phyloP scores from a whole-genome alignment of 441 rosid genomes.

The Francoa sonchifolia region DNA sequence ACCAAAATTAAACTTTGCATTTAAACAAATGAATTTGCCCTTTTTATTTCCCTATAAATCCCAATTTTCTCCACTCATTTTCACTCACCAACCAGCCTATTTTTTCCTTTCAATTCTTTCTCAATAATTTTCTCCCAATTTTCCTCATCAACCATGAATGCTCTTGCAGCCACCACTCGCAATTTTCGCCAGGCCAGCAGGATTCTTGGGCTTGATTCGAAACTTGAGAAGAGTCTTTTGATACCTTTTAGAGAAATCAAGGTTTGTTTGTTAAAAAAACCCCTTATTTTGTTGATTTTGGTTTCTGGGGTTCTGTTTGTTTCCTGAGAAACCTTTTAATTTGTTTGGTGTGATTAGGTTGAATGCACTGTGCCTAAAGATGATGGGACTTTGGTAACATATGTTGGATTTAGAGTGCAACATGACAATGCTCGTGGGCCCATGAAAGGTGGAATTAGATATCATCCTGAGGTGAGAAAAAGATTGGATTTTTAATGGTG shows the following conservation, averaged over 20 bases:
- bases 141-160: slow-evolving; percentile 43
- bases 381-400: slow-evolving; percentile 18
- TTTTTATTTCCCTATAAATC: too few relatives aligned
- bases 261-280: too few relatives aligned
- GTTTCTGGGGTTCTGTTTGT: slow-evolving; percentile 1
- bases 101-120: too few relatives aligned
- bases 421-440: slow-evolving; percentile 24
- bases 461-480: slow-evolving; percentile 17
- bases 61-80: too few relatives aligned
- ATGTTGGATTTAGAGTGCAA: slow-evolving; percentile 21
- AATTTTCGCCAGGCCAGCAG: slow-evolving; percentile 79
- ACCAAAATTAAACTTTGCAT: too few relatives aligned
- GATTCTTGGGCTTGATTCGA: slow-evolving; percentile 80
- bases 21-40: too few relatives aligned
- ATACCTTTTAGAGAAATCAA: slow-evolving; percentile 93
- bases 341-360: slow-evolving; percentile 9
- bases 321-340: background rate
- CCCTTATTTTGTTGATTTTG: background rate
- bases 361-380: slow-evolving; percentile 22
- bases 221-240: slow-evolving; percentile 69
- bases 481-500: background rate
- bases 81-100: too few relatives aligned
- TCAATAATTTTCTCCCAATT: too few relatives aligned
- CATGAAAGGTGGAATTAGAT: slow-evolving; percentile 24
- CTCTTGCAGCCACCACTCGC: slow-evolving; percentile 86